A percentile compares a stretch with the other conserved stretches of the same genome.
These are phyloP conservation scores for Alternaria atra DNA, from an alignment of 2,329 filamentous ascomycete species.

Conservation along the genomic window DNA sequence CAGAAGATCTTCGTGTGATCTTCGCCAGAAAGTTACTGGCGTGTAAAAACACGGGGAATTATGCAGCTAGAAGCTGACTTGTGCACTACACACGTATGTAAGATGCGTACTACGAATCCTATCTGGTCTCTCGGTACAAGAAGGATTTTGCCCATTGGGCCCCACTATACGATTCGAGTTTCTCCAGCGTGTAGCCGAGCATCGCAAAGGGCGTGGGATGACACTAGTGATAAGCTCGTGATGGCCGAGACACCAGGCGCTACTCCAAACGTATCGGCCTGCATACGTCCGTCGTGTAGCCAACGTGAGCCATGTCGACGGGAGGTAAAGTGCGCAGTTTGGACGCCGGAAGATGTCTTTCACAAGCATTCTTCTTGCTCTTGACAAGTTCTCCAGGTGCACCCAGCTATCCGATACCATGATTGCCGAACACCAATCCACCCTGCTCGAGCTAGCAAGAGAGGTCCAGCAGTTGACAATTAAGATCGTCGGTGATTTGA, in stretches of 20 bases:
- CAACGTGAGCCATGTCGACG: not conserved
- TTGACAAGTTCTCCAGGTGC: not conserved
- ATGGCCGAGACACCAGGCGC: not conserved
- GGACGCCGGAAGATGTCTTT: not conserved
- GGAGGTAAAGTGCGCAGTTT: not conserved
- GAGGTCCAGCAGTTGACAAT: slow-evolving; percentile 20
- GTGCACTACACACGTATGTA: not conserved
- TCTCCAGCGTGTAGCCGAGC: not conserved
- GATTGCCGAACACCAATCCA: slow-evolving; percentile 16
- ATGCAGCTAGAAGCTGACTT: not conserved
- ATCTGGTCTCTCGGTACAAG: not conserved
- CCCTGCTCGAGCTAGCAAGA: slow-evolving; percentile 22
- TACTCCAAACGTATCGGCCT: not conserved
- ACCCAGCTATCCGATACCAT: not conserved
- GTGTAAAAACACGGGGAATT: not conserved
- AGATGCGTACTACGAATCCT: slow-evolving; percentile 1
- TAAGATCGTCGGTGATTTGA: slow-evolving; percentile 20
- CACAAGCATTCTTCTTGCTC: not conserved
- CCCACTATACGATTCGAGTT: not conserved
- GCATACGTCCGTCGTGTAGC: not conserved
- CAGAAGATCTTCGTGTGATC: not conserved
- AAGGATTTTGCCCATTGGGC: not conserved
- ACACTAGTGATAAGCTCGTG: not conserved
- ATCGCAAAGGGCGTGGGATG: not conserved
- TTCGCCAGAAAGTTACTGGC: not conserved